These are phyloP conservation scores for Oryza brachyantha DNA, from an alignment of 176 grass and related monocot species.

Conservation along the genomic window DNA sequence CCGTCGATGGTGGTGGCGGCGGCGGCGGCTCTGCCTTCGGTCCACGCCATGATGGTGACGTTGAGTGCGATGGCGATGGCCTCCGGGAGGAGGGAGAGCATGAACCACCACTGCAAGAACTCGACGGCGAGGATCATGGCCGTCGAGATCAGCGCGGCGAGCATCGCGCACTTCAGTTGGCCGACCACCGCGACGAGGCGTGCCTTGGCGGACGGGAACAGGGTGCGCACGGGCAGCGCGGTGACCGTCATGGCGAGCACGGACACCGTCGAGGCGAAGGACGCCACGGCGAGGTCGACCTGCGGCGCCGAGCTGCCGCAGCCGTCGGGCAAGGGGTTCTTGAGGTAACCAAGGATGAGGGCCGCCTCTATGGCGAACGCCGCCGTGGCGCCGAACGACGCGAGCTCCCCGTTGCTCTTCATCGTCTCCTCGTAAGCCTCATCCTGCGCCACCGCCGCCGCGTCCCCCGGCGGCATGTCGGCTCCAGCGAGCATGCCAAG, in stretches of 20 bases:
- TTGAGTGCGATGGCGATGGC: not conserved
- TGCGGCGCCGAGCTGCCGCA: not conserved
- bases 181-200: not conserved
- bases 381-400: not conserved
- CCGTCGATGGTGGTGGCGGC: too few relatives aligned
- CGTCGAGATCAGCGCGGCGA: not conserved
- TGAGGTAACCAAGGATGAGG: slow-evolving; percentile 7
- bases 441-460: not conserved
- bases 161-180: not conserved
- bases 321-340: not conserved
- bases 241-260: slow-evolving; percentile 6
- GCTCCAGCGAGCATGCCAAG: not conserved
- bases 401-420: not conserved
- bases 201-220: not conserved
- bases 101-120: not conserved
- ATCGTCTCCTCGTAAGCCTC: slow-evolving; percentile 1
- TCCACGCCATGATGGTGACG: not conserved
- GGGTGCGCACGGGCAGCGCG: not conserved
- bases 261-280: slow-evolving; percentile 1
- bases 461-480: not conserved
- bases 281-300: not conserved
- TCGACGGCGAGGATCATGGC: not conserved
- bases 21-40: not conserved
- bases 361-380: not conserved
- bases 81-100: not conserved